Conservation (phyloP, 1,284 basidiomycete genomes). For the Xerocomus minutiporus region DNA sequence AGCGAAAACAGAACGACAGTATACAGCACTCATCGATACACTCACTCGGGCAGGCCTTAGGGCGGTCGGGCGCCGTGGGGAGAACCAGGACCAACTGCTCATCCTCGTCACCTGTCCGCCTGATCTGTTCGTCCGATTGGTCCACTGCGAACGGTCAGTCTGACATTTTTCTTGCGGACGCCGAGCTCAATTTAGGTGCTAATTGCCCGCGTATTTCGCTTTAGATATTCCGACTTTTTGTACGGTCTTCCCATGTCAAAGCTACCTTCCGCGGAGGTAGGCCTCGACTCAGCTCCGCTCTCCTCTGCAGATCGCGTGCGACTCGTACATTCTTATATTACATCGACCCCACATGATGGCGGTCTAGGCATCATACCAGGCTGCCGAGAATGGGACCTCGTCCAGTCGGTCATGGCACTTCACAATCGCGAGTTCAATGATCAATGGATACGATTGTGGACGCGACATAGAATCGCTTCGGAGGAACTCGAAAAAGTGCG, state of each 20-base stretch:
- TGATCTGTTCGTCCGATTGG: slow-evolving; percentile 58
- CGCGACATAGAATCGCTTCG: slow-evolving; percentile 26
- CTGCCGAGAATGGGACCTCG: slow-evolving; percentile 67
- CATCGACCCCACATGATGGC: slow-evolving; percentile 63
- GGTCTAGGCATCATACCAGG: slow-evolving; percentile 77
- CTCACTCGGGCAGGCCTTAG: slow-evolving; percentile 60
- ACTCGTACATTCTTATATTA: slow-evolving; percentile 74
- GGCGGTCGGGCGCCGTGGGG: slow-evolving; percentile 70
- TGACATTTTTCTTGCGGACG: neutral
- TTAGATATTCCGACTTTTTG: slow-evolving; percentile 59
- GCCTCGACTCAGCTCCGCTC: slow-evolving; percentile 43
- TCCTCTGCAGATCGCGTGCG: slow-evolving; percentile 73
- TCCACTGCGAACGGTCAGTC: slow-evolving; percentile 72
- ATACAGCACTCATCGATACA: slow-evolving; percentile 56
- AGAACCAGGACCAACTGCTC: slow-evolving; percentile 71
- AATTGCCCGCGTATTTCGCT: slow-evolving; percentile 8
- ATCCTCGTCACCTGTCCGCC: slow-evolving; percentile 75
- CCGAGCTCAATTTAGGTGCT: neutral
- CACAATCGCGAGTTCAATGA: slow-evolving; percentile 80
- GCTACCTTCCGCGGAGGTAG: slow-evolving; percentile 38
- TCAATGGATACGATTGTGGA: slow-evolving; percentile 33
- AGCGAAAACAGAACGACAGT: slow-evolving; percentile 62
- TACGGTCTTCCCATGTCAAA: slow-evolving; percentile 57
- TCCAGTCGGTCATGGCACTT: slow-evolving; percentile 77
- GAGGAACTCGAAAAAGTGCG: slow-evolving; percentile 39